Conservation (phyloP, 2,329 filamentous ascomycete genomes). For the Exophiala sp. region DNA sequence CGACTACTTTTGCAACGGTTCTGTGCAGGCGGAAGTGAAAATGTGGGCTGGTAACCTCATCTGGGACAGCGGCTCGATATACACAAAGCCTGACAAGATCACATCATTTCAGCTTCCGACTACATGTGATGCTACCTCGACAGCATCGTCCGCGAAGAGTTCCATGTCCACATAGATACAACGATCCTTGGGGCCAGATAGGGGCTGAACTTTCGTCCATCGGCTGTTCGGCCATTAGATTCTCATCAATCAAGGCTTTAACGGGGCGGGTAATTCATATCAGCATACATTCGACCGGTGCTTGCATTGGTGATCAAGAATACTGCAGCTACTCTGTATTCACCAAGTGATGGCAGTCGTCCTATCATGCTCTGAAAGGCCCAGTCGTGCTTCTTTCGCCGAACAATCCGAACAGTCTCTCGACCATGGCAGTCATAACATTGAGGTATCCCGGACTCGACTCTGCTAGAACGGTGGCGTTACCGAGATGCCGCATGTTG, state of each 20-base stretch:
- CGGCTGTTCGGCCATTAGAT: too few species aligned
- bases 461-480: constrained; percentile 42
- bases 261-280: too few species aligned
- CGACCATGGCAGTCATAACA: constrained; percentile 44
- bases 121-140: neutral
- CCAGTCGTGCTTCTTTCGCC: constrained; percentile 50
- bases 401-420: constrained; percentile 34
- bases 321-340: constrained; percentile 55
- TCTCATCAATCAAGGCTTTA: too few species aligned
- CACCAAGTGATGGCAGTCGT: constrained; percentile 58
- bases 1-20: neutral
- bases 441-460: constrained; percentile 46
- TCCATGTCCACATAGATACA: neutral
- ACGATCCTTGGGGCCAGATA: too few species aligned
- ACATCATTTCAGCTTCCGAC: neutral
- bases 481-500: constrained; percentile 45
- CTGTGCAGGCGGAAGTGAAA: neutral
- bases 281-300: constrained; percentile 50
- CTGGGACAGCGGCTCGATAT: neutral
- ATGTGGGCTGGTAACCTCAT: neutral
- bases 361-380: constrained; percentile 79
- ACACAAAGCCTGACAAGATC: neutral
- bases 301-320: constrained; percentile 45
- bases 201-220: too few species aligned
- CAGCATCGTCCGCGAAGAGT: neutral